These are phyloP conservation scores for Fraxinus albicans DNA, from an alignment of 305 asterid species.

Conservation along the genomic window DNA sequence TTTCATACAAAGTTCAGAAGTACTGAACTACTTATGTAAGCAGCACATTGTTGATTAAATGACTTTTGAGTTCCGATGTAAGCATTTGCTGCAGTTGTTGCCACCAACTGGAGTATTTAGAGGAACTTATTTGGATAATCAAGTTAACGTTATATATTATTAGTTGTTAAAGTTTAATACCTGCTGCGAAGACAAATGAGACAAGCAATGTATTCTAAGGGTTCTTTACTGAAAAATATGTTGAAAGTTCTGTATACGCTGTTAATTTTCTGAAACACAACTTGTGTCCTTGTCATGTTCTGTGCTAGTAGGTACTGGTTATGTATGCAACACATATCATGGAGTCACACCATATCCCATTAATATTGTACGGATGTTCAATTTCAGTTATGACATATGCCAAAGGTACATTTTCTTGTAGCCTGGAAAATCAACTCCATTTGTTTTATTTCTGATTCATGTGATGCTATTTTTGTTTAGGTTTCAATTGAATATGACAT, in stretches of 20 bases:
- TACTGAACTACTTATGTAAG: background rate
- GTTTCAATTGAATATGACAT: constrained; percentile 12
- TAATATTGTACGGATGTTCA: constrained; percentile 78
- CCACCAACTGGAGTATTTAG: background rate
- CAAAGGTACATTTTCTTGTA: constrained; percentile 54
- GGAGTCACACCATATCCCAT: constrained; percentile 59
- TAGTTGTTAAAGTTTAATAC: background rate
- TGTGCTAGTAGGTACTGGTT: constrained; percentile 70
- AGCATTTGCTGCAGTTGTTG: background rate
- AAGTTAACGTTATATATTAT: background rate
- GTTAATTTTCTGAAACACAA: background rate
- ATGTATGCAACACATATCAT: constrained; percentile 71
- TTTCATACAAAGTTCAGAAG: background rate
- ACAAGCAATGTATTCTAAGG: background rate
- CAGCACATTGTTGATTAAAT: background rate
- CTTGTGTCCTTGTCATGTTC: background rate
- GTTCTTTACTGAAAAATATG: background rate
- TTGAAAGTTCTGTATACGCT: background rate
- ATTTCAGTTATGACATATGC: constrained; percentile 68
- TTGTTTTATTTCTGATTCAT: constrained; percentile 1
- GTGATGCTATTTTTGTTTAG: background rate
- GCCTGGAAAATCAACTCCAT: background rate
- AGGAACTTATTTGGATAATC: background rate
- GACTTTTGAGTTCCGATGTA: background rate
- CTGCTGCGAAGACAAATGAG: background rate